Conservation (phyloP, 2,329 filamentous ascomycete species). For the Apiospora saccharicola region DNA sequence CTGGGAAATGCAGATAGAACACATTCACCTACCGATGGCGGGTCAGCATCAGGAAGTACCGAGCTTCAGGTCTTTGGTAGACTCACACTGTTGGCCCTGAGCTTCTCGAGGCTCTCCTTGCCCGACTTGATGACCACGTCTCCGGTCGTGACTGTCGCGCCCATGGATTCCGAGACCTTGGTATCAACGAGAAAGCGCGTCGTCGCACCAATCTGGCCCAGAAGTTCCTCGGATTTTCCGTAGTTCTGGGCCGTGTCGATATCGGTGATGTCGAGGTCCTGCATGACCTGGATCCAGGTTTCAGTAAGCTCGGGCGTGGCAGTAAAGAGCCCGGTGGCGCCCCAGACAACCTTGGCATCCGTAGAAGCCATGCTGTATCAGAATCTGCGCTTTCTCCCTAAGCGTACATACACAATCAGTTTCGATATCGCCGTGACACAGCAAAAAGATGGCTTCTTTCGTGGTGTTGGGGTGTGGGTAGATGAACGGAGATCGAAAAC, state of each 20-base stretch:
- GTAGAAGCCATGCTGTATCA: neutral
- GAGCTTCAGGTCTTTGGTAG: constrained; percentile 1
- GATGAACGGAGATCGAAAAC: neutral
- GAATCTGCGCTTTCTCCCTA: neutral
- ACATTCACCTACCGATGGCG: constrained; percentile 38
- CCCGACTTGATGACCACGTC: constrained; percentile 31
- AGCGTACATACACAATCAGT: neutral
- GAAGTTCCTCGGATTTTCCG: constrained; percentile 32
- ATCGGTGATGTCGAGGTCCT: constrained; percentile 27
- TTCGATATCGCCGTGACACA: neutral
- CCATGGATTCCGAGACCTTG: constrained; percentile 30
- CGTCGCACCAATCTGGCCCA: constrained; percentile 32
- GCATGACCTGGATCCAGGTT: neutral
- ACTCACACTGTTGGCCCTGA: constrained; percentile 29
- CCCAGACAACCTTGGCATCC: constrained; percentile 4
- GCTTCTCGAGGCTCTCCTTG: constrained; percentile 33
- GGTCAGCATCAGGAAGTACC: constrained; percentile 24
- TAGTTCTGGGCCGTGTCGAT: constrained; percentile 37
- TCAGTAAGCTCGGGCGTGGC: neutral
- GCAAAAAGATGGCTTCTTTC: neutral
- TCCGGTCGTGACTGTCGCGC: constrained; percentile 26
- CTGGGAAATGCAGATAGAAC: constrained; percentile 54
- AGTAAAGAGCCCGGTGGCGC: neutral
- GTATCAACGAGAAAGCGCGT: constrained; percentile 37
- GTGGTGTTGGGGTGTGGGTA: neutral